Base-by-base conservation (phyloP, 2,329 filamentous ascomycete species). In the Cercospora citrullina region DNA sequence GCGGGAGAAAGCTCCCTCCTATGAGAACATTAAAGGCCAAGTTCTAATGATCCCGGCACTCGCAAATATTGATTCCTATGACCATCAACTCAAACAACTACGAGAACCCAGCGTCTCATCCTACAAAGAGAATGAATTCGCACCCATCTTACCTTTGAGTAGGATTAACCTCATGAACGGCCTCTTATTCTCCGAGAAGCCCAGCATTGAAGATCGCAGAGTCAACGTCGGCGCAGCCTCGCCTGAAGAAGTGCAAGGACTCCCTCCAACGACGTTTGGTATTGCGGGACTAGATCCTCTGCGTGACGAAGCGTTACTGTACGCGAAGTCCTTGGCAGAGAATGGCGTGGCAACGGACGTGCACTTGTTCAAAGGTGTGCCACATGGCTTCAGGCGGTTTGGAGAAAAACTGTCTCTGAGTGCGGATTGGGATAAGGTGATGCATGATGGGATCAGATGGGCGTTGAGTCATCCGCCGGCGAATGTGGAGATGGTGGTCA, bases 341-440 rank as follows among this genome's bases (percentile, higher is more conserved):
- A 81, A 81, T 60, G 82, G 83, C 23, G 83, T 87, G 0, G 81
- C 85, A 0, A 86, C 84, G 0, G 76, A 84, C 64, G 75, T 83
- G 0, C 77, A 81, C 65, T 69, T 87, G 0, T 87, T 86, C 73
- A 80, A 78, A 28, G 85, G 86, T 0, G 75, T 87, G 0, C 86
- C 86, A 0, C 86, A 87, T 76, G 83, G 82, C 0, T 86, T 86
- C 71, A 75, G 81, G 53, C 85, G 81, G 9, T 83, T 81, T 65
- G 80, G 80, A 3, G 77, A 79, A 9, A 77, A 75, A n/a, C 60
- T 84, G 8, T 76, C 79, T 12, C 79, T 78, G 28, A 79, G 76
- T 5, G 74, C 77, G 31, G 72, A 79, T 36, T 84, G 82, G 81
- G 83, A 85, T 60, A 72, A 75, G 30, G 79, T 81, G 9, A 77